Conservation (phyloP, 1,284 basidiomycete genomes). For the Trametes hirsuta region DNA sequence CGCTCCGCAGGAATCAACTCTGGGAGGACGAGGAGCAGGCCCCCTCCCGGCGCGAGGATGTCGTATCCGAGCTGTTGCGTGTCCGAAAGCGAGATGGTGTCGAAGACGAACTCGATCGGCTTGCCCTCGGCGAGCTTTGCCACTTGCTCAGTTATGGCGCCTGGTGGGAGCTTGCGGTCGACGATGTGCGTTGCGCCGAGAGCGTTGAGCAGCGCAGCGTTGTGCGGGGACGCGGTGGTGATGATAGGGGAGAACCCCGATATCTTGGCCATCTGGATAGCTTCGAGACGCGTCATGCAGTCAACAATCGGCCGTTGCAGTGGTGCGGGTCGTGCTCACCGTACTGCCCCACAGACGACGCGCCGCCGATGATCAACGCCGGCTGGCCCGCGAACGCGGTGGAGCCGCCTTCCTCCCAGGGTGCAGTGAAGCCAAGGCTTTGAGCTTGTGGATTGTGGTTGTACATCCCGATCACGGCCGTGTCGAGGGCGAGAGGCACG, state of each 20-base stretch:
- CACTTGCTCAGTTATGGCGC: constrained; percentile 2
- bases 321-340: constrained; percentile 33
- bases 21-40: constrained; percentile 20
- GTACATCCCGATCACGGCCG: constrained; percentile 24
- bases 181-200: constrained; percentile 29
- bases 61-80: constrained; percentile 30
- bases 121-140: constrained; percentile 12
- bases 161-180: constrained; percentile 22
- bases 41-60: constrained; percentile 26
- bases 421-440: constrained; percentile 12
- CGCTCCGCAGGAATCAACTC: constrained; percentile 10
- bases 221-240: constrained; percentile 48
- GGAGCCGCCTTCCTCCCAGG: constrained; percentile 31
- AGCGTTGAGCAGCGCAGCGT: constrained; percentile 41
- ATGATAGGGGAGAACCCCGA: constrained; percentile 54
- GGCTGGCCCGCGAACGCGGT: constrained; percentile 36
- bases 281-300: constrained; percentile 7
- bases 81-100: constrained; percentile 26
- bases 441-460: not conserved
- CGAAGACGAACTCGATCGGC: constrained; percentile 29
- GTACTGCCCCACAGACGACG: constrained; percentile 38
- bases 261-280: constrained; percentile 49
- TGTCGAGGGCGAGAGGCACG: constrained; percentile 24
- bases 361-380: constrained; percentile 39
- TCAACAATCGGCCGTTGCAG: not conserved